Evolutionary conservation across 1,139 yeast species (phyloP), one percentile per base, ranked within the genome.

Genomic region (Yamadazyma atmosphaerica): DNA sequence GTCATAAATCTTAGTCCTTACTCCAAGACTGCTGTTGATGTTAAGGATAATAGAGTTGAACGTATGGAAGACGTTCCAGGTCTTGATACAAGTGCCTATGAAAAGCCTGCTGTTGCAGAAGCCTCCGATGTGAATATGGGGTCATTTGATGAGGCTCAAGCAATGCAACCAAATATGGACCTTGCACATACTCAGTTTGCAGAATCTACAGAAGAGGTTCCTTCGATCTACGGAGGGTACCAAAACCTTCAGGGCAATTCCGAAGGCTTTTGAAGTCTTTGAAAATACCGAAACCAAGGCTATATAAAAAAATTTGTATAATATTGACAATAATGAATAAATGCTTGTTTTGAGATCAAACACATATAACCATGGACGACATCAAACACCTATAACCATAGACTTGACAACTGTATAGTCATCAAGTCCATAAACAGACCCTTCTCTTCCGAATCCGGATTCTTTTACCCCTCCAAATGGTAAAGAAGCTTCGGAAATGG

Each of bases 361-460:
- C 52, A 8, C 42, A 62, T 13, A 62, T 29, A 11, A 60, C 64
- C 24, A 60, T 42, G 29, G 61, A 50, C 38, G 22, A 6, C 24
- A 43, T 35, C 27, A 46, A 51, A 37, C 52, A 8, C 42, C 63
- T 13, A 62, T 29, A 11, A 60, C 64, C 24, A 60, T 42, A 27
- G 61, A 50, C 38, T 63, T 63, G 31, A 67, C 52, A 9, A 65
- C 55, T 19, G 63, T 52, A 48, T 71, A 71, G 49, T 71, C 76
- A 27, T 68, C 70, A 35, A 69, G 45, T 16, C 77, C 77, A 49
- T 54, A 68, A 42, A 61, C 60, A 2, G 76, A 70, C 2, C 77
- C 77, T 51, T 72, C 77, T 55, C 76, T 67, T 18, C 77, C 77
- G 43, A 70, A 70, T 1, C 77, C 77, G 23, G 74, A 67, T 34